A percentile compares a stretch with the other conserved stretches of the same genome.
Conservation (phyloP, 164 flowering plant genomes). For the Dillenia suffruticosa region DNA sequence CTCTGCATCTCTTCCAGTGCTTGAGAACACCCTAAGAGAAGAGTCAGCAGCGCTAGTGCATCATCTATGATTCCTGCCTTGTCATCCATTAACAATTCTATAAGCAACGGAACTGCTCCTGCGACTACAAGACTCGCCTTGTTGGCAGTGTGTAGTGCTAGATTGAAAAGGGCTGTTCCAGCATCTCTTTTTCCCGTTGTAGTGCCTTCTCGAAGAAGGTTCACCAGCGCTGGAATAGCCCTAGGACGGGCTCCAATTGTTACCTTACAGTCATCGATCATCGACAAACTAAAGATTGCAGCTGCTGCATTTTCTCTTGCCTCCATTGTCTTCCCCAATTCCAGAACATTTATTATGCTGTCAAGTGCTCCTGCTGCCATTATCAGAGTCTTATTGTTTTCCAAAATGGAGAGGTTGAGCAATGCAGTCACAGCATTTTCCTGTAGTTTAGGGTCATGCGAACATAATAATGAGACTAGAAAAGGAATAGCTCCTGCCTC, state of each 20-base stretch:
- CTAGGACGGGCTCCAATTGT: conserved; percentile 51
- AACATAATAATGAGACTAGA: conserved; percentile 46
- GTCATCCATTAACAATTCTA: conserved; percentile 50
- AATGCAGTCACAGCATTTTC: conserved; percentile 76
- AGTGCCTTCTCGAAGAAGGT: conserved; percentile 60
- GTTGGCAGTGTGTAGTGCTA: conserved; percentile 44
- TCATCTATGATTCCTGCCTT: conserved; percentile 72
- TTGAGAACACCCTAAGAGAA: conserved; percentile 39
- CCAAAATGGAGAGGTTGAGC: conserved; percentile 66
- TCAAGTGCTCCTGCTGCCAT: conserved; percentile 66
- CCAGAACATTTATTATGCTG: conserved; percentile 41
- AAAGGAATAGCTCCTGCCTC: conserved; percentile 85
- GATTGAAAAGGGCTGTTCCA: conserved; percentile 62
- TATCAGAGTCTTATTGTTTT: conserved; percentile 54
- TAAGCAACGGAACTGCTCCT: conserved; percentile 59
- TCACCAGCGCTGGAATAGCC: conserved; percentile 54
- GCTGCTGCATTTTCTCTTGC: conserved; percentile 90
- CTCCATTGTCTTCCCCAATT: conserved; percentile 57
- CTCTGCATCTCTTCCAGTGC: conserved; percentile 51
- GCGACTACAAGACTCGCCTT: conserved; percentile 37
- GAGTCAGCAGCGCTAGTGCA: conserved; percentile 48
- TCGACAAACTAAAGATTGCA: conserved; percentile 62
- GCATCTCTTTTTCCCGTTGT: conserved; percentile 72
- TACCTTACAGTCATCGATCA: conserved; percentile 56
- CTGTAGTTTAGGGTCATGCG: conserved; percentile 53